Evolutionary conservation across 2,329 filamentous ascomycete genomes (phyloP).

Genomic region (Fusarium staphyleae): DNA sequence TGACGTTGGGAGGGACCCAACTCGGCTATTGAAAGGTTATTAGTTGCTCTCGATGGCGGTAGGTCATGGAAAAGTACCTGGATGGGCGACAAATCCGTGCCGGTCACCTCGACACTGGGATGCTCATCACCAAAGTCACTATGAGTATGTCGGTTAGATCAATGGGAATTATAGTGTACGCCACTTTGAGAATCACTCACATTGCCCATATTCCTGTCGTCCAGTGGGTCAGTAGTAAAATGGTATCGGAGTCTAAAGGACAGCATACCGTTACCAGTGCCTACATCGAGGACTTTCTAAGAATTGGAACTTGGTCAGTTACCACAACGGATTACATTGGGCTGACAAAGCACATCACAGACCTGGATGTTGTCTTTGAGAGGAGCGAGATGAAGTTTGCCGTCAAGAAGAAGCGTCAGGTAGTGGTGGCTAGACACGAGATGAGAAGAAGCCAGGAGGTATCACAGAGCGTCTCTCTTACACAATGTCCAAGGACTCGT

Average conservation of each 20-base stretch:
- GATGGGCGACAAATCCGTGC: constrained; percentile 1
- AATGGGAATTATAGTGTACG: not conserved
- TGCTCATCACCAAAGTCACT: constrained; percentile 13
- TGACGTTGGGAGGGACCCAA: constrained; percentile 2
- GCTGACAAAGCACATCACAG: not conserved
- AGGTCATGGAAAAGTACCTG: not conserved
- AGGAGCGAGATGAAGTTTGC: constrained; percentile 2
- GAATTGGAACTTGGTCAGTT: not conserved
- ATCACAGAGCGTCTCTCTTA: no score
- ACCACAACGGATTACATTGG: not conserved
- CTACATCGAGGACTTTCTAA: constrained; percentile 6
- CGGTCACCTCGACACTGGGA: constrained; percentile 5
- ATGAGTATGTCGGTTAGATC: not conserved
- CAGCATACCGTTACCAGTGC: not conserved
- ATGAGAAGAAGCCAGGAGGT: no score
- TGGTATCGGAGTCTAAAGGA: not conserved
- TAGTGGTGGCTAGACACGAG: no score
- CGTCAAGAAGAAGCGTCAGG: constrained; percentile 2
- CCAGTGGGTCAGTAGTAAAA: not conserved
- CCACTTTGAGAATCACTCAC: not conserved
- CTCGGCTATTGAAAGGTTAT: not conserved
- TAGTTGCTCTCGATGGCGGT: not conserved
- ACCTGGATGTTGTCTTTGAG: constrained; percentile 2
- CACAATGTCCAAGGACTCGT: constrained; percentile 14
- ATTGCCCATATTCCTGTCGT: constrained; percentile 7